Conservation (phyloP, 2,329 filamentous ascomycete species). For the Clarireedia hainanense region DNA sequence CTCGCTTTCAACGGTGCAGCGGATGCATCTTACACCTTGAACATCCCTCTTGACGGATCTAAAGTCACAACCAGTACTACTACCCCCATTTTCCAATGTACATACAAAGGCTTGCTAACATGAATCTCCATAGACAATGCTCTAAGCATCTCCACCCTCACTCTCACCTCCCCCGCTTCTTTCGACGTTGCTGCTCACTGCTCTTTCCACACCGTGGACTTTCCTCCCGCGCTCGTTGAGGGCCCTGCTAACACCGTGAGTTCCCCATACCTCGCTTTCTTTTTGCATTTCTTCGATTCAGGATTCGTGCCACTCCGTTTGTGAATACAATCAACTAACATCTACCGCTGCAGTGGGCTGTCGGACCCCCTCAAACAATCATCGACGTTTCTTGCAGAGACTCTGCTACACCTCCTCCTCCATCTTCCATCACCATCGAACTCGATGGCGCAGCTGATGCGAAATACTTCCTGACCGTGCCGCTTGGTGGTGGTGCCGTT, state of each 20-base stretch:
- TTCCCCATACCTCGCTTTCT: not conserved
- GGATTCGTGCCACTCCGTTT: not conserved
- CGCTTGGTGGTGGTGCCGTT: conserved; percentile 17
- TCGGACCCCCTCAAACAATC: conserved; percentile 24
- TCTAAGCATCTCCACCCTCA: conserved; percentile 22
- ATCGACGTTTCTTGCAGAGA: conserved; percentile 16
- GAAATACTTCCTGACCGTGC: conserved; percentile 18
- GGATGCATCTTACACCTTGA: conserved; percentile 17
- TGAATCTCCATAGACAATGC: conserved; percentile 13
- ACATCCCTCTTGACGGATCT: conserved; percentile 18
- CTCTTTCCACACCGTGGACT: conserved; percentile 20
- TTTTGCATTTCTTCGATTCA: not conserved
- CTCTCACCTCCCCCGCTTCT: conserved; percentile 11
- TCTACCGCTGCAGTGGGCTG: conserved; percentile 10
- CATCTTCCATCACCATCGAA: conserved; percentile 16
- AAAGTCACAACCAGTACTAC: conserved; percentile 10
- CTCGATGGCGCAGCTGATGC: conserved; percentile 23
- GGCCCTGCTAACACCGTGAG: not conserved
- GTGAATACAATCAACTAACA: not conserved
- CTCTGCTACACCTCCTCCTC: not conserved
- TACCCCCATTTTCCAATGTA: not conserved
- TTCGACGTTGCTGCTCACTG: conserved; percentile 12
- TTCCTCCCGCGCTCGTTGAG: conserved; percentile 16
- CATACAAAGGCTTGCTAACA: not conserved
- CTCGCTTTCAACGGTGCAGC: conserved; percentile 23